phyloP scores from a whole-genome alignment of 768 basidiomycete species.

The Tulasnella sp. region DNA sequence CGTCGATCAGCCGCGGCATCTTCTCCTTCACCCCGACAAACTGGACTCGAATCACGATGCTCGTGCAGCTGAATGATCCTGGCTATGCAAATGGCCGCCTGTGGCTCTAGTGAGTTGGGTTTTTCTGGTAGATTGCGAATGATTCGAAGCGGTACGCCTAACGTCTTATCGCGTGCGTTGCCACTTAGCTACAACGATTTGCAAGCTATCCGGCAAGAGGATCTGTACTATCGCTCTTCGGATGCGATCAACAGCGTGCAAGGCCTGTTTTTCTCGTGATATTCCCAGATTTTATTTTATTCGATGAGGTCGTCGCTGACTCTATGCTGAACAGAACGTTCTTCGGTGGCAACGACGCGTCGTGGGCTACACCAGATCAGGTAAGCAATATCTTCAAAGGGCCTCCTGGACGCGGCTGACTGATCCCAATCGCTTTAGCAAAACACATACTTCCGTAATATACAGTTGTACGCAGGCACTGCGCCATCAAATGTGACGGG shows the following conservation, averaged over 20 bases:
- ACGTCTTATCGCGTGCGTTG: background rate
- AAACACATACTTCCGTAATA: conserved; percentile 67
- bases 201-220: conserved; percentile 44
- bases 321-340: conserved; percentile 44
- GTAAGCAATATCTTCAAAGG: no score
- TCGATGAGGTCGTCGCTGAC: background rate
- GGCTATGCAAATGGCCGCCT: conserved; percentile 65
- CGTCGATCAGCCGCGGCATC: conserved; percentile 25
- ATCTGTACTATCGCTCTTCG: conserved; percentile 52
- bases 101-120: conserved; percentile 44
- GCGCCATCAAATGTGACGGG: conserved; percentile 23
- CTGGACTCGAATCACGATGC: conserved; percentile 61
- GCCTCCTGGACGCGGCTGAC: no score
- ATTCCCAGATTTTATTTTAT: conserved; percentile 11
- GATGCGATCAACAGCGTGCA: conserved; percentile 40
- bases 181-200: conserved; percentile 55
- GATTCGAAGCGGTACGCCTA: no score
- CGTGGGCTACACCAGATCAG: conserved; percentile 66
- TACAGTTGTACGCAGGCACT: conserved; percentile 50
- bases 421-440: no score
- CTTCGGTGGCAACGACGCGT: conserved; percentile 64
- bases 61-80: conserved; percentile 69
- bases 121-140: conserved; percentile 19
- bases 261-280: conserved; percentile 72
- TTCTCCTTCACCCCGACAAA: conserved; percentile 31